These are phyloP conservation scores for Taxawa tesnikishii DNA, from an alignment of 2,329 filamentous ascomycete species.

Conservation along the genomic window DNA sequence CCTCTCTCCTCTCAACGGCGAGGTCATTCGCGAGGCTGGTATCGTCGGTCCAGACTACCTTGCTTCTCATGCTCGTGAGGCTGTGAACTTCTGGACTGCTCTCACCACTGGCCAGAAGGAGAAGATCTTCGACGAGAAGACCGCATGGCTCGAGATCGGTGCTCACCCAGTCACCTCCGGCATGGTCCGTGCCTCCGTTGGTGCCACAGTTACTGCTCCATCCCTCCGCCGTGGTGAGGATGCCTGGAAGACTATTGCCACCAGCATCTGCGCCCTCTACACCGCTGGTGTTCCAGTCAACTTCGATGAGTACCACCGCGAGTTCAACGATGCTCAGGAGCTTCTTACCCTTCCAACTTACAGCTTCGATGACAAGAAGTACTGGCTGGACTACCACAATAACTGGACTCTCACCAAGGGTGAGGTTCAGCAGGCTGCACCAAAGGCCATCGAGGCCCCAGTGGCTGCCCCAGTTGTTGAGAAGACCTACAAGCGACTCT, in stretches of 20 bases:
- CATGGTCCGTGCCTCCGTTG: slow-evolving; percentile 55
- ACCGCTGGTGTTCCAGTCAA: slow-evolving; percentile 49
- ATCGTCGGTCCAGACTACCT: slow-evolving; percentile 51
- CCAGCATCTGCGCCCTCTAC: slow-evolving; percentile 48
- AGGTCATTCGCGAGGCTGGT: slow-evolving; percentile 45
- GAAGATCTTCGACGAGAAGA: slow-evolving; percentile 52
- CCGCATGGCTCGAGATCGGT: slow-evolving; percentile 62
- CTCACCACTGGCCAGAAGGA: slow-evolving; percentile 46
- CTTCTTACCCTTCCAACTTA: slow-evolving; percentile 57
- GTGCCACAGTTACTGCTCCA: slow-evolving; percentile 42
- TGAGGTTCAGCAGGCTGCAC: slow-evolving; percentile 33
- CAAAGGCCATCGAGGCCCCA: slow-evolving; percentile 22
- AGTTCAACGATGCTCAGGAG: slow-evolving; percentile 45
- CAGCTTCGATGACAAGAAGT: slow-evolving; percentile 57
- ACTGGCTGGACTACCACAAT: slow-evolving; percentile 60
- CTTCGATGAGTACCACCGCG: slow-evolving; percentile 58
- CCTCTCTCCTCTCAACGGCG: slow-evolving; percentile 54
- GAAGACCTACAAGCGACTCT: slow-evolving; percentile 40
- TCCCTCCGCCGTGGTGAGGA: slow-evolving; percentile 52
- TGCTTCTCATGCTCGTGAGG: slow-evolving; percentile 50
- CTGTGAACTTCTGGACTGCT: slow-evolving; percentile 57
- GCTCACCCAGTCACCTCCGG: slow-evolving; percentile 57
- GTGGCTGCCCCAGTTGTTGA: slow-evolving; percentile 25
- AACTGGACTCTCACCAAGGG: slow-evolving; percentile 63
- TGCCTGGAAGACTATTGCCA: slow-evolving; percentile 51